A percentile compares a stretch with the other conserved stretches of the same genome.
phyloP scores from a whole-genome alignment of 148 eudicot species.

The Vaccinium vitisidaea region DNA sequence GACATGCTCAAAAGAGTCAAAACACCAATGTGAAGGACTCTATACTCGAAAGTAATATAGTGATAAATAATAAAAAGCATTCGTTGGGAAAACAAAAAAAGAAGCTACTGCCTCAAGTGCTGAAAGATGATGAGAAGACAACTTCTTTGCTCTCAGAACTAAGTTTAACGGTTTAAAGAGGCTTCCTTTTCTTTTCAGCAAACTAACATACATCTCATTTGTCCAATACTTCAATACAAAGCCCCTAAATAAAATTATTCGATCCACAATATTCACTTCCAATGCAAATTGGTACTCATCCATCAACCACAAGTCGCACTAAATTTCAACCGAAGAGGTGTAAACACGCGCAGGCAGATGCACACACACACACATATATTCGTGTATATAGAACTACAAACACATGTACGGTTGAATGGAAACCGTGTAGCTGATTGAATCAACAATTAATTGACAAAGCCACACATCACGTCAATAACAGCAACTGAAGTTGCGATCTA shows the following conservation, averaged over 20 bases:
- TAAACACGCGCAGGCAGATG: neutral
- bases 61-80: neutral
- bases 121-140: neutral
- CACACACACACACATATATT: neutral
- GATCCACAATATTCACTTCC: neutral
- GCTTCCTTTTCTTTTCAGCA: neutral
- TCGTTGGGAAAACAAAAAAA: neutral
- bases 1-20: neutral
- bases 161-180: neutral
- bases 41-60: neutral
- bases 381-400: neutral
- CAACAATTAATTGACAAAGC: neutral
- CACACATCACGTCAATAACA: neutral
- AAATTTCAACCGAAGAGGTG: neutral
- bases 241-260: neutral
- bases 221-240: neutral
- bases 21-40: neutral
- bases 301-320: neutral
- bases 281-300: neutral
- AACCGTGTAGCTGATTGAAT: neutral
- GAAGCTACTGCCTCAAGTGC: neutral
- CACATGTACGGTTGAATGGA: neutral
- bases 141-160: neutral
- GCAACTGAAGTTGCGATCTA: neutral
- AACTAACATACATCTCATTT: neutral